These are phyloP conservation scores for Phytophthora sansomeana DNA, from an alignment of 352 stramenopile species.

Conservation along the genomic window DNA sequence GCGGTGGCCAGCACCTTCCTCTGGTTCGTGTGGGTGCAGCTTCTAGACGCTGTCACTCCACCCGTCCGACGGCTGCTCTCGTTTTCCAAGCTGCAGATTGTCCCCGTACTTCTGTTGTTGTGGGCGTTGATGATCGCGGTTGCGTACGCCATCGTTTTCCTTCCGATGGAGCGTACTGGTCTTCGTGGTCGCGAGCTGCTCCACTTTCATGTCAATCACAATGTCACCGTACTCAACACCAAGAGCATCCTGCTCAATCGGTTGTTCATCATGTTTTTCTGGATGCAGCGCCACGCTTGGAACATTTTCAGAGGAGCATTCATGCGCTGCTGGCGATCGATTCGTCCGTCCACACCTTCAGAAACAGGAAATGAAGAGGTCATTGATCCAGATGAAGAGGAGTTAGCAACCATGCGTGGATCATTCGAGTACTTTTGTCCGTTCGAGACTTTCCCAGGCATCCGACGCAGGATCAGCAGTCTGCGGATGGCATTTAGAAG, in stretches of 20 bases:
- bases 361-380: conserved; percentile 3
- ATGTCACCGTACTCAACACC: conserved; percentile 36
- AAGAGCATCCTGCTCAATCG: conserved; percentile 55
- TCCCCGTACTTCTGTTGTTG: conserved; percentile 29
- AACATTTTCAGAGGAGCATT: conserved; percentile 34
- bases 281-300: conserved; percentile 47
- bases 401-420: conserved; percentile 51
- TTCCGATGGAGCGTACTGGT: conserved; percentile 33
- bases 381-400: conserved; percentile 26
- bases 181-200: conserved; percentile 44
- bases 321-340: conserved; percentile 1
- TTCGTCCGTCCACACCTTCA: neutral
- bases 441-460: conserved; percentile 52
- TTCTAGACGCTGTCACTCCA: conserved; percentile 42
- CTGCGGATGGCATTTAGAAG: conserved; percentile 1
- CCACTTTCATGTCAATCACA: conserved; percentile 24
- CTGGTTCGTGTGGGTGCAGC: conserved; percentile 44
- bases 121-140: conserved; percentile 31
- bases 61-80: conserved; percentile 20
- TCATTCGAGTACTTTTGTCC: conserved; percentile 55
- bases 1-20: conserved; percentile 35
- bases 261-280: conserved; percentile 54
- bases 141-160: conserved; percentile 35
- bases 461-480: conserved; percentile 2
- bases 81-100: conserved; percentile 33